phyloP scores from a whole-genome alignment of 345 rosid genomes.

The Populus alba region DNA sequence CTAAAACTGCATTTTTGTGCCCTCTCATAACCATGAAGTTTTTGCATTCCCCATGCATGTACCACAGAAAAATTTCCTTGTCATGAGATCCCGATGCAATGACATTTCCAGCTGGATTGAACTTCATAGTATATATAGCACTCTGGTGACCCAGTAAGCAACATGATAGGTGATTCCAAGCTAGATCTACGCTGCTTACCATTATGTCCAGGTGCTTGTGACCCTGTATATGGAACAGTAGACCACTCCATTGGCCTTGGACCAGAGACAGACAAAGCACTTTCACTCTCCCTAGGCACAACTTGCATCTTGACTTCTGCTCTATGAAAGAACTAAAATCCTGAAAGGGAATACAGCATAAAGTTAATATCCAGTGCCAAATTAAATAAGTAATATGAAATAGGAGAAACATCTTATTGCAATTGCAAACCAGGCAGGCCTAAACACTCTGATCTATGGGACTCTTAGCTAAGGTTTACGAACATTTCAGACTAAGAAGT shows the following conservation, averaged over 20 bases:
- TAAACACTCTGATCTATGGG: not conserved
- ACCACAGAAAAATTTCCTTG: slow-evolving; percentile 87
- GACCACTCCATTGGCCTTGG: slow-evolving; percentile 96
- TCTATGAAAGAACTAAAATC: not conserved
- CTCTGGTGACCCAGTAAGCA: slow-evolving; percentile 84
- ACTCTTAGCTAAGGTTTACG: not conserved
- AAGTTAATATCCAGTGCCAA: not conserved
- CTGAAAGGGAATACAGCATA: not conserved
- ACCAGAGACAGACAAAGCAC: slow-evolving; percentile 53
- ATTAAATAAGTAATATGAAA: not conserved
- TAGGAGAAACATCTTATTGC: not conserved
- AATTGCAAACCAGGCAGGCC: not conserved
- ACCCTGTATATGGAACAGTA: slow-evolving; percentile 50
- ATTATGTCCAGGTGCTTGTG: slow-evolving; percentile 53
- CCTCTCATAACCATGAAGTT: slow-evolving; percentile 94
- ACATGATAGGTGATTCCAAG: slow-evolving; percentile 90
- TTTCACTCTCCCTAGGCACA: slow-evolving; percentile 43
- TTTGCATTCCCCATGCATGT: slow-evolving; percentile 88
- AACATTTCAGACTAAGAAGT: not conserved
- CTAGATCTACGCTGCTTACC: slow-evolving; percentile 74
- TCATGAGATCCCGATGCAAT: slow-evolving; percentile 97
- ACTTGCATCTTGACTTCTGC: slow-evolving; percentile 17
- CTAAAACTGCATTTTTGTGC: slow-evolving; percentile 89
- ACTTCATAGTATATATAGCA: slow-evolving; percentile 82
- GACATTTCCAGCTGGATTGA: slow-evolving; percentile 79